These are phyloP conservation scores for Psilocybe sp. DNA, from an alignment of 768 basidiomycete genomes.

Conservation along the genomic window DNA sequence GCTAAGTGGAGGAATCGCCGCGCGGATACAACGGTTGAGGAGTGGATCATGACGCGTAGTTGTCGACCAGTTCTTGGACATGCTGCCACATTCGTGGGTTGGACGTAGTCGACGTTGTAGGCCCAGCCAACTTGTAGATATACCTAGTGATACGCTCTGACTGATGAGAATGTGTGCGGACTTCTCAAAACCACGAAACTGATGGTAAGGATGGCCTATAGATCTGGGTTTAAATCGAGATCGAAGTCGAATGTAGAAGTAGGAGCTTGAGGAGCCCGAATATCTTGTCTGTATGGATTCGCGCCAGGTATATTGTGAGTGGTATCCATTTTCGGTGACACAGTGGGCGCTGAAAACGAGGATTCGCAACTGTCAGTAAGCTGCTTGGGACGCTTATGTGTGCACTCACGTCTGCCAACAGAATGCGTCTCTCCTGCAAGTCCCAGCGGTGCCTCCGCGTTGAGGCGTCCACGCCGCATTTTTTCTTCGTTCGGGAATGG, in stretches of 20 bases:
- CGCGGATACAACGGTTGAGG: slow-evolving; percentile 29
- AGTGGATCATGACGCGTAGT: neutral
- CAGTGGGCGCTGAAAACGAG: slow-evolving; percentile 49
- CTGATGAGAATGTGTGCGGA: too few species aligned
- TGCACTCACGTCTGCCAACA: slow-evolving; percentile 66
- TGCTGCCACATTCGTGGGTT: too few species aligned
- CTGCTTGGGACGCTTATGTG: slow-evolving; percentile 3
- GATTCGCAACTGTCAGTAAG: slow-evolving; percentile 6
- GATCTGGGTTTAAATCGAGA: slow-evolving; percentile 81
- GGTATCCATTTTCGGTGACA: slow-evolving; percentile 51
- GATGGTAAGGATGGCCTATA: slow-evolving; percentile 33
- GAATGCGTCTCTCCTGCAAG: slow-evolving; percentile 78
- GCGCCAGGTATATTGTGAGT: slow-evolving; percentile 50
- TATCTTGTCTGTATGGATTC: slow-evolving; percentile 72
- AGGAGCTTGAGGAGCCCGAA: slow-evolving; percentile 52
- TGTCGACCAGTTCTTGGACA: too few species aligned
- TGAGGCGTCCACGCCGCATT: slow-evolving; percentile 80
- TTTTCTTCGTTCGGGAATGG: slow-evolving; percentile 92
- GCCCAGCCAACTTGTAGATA: too few species aligned
- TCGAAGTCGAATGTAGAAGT: slow-evolving; percentile 69
- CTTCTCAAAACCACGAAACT: neutral
- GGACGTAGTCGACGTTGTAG: too few species aligned
- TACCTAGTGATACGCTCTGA: too few species aligned
- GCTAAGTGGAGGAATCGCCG: slow-evolving; percentile 19
- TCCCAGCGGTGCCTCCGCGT: slow-evolving; percentile 77